phyloP scores from a whole-genome alignment of 352 stramenopile species.

The Phytophthora pluvialis region DNA sequence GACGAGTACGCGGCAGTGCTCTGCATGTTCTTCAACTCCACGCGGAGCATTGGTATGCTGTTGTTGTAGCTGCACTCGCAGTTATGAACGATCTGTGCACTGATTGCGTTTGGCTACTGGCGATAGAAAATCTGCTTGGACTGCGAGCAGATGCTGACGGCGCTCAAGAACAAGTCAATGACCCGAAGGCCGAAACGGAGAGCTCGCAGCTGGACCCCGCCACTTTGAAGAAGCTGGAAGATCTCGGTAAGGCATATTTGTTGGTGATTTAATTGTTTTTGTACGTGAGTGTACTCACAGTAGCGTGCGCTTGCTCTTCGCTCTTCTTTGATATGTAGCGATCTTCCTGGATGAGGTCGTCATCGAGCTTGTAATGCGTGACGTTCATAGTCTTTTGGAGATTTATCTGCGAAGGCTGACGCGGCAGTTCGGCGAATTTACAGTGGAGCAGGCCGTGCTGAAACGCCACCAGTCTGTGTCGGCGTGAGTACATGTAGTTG shows the following conservation, averaged over 20 bases:
- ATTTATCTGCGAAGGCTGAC: constrained; percentile 66
- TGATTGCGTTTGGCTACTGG: constrained; percentile 2
- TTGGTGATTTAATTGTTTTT: background rate
- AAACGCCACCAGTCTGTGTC: constrained; percentile 43
- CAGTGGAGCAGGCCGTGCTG: constrained; percentile 50
- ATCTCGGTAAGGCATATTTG: constrained; percentile 48
- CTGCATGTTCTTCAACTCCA: constrained; percentile 78
- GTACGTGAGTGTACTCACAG: background rate
- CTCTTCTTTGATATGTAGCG: constrained; percentile 34
- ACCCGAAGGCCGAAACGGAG: constrained; percentile 31
- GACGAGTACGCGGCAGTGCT: constrained; percentile 78
- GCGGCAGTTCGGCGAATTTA: constrained; percentile 68
- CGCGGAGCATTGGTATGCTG: constrained; percentile 58
- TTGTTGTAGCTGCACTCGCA: background rate
- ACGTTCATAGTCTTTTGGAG: constrained; percentile 73
- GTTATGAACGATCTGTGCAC: background rate
- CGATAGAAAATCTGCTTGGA: constrained; percentile 63
- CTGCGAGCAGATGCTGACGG: constrained; percentile 59
- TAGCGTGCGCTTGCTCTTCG: background rate
- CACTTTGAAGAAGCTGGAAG: constrained; percentile 52
- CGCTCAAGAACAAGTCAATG: constrained; percentile 61
- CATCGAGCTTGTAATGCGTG: constrained; percentile 78
- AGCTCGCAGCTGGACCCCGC: constrained; percentile 32
- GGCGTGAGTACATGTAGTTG: constrained; percentile 14
- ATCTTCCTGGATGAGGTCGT: constrained; percentile 84